Evolutionary conservation across 306 rosid species (phyloP), one percentile per base, ranked within the genome.

Genomic region (Ammopiptanthus mongolicus): DNA sequence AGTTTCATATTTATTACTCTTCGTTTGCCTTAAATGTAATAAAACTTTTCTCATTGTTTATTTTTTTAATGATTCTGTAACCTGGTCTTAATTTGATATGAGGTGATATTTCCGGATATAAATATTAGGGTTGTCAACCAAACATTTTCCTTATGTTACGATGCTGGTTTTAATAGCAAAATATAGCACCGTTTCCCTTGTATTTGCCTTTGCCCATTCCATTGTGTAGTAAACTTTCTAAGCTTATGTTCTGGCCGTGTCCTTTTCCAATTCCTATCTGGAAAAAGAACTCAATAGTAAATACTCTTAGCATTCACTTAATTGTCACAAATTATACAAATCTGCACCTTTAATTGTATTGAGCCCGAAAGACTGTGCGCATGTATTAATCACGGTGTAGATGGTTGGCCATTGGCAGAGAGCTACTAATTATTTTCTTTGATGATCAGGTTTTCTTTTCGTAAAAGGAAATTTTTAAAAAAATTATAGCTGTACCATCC

Each of bases 391-490:
- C 37, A 76, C 69, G 44, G 44, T 44, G 70, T 68, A 52, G 3
- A 47, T 25, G 11, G 46, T n/a, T 69, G 52, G 21, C 21, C 2
- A 34, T 10, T 69, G 61, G 21, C 41, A 4, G 8, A 58, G 60
- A 68, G 15, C 52, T 39, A 70, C 28, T 62, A 14, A 53, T 18
- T 4, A 22, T 59, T 47, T 57, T 28, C 8, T 71, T 70, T 50
- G 10, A 13, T 68, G 41, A 13, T 41, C 59, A 9, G 11, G 57
- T 74, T 80, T 80, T 74, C 84, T 68, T 80, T 51, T 61, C 73
- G 66, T 68, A 15, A 68, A 80, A 75, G 80, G 62, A 14, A 33
- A 33, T 5, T 29, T 29, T 33, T 33, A 5, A 5, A 33, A 33
- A 33, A 33, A 5, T 33, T 33, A 33, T 29, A 29, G 33, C 4